phyloP scores from a whole-genome alignment of 2,329 filamentous ascomycete genomes.

The Hypoxylon sp. region DNA sequence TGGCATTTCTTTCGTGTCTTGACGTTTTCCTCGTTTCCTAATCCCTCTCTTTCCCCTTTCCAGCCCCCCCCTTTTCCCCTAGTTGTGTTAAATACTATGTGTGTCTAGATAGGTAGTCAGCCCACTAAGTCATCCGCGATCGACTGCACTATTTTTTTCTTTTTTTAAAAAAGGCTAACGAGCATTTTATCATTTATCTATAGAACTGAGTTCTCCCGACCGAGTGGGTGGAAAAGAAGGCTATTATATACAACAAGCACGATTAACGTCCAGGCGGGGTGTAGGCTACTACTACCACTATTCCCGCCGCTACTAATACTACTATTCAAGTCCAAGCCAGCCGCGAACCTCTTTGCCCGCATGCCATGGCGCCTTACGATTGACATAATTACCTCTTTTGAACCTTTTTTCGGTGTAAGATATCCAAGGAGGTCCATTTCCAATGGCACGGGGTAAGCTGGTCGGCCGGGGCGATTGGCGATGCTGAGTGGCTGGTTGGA shows the following conservation, averaged over 20 bases:
- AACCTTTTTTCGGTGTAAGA: neutral
- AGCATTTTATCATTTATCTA: neutral
- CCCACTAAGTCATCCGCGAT: neutral
- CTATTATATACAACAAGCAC: neutral
- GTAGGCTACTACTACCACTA: neutral
- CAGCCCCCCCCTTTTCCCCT: neutral
- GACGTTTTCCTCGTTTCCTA: neutral
- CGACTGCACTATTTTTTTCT: no score
- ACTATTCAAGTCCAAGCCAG: neutral
- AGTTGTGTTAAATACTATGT: neutral
- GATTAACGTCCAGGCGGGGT: neutral
- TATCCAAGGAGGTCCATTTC: constrained; percentile 14
- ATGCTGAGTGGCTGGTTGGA: constrained; percentile 6
- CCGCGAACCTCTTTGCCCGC: neutral
- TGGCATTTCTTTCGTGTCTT: neutral
- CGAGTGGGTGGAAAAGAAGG: neutral
- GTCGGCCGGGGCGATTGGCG: neutral
- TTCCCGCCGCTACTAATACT: neutral
- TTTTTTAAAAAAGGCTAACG: neutral
- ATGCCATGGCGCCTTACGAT: neutral
- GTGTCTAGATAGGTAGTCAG: no score
- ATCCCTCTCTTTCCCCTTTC: neutral
- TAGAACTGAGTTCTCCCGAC: neutral
- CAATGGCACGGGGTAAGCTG: constrained; percentile 7
- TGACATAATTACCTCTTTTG: neutral